Evolutionary conservation across 2,329 filamentous ascomycete genomes (phyloP), one percentile per base, ranked within the genome.

Genomic region (Dactylellina parvicollis): DNA sequence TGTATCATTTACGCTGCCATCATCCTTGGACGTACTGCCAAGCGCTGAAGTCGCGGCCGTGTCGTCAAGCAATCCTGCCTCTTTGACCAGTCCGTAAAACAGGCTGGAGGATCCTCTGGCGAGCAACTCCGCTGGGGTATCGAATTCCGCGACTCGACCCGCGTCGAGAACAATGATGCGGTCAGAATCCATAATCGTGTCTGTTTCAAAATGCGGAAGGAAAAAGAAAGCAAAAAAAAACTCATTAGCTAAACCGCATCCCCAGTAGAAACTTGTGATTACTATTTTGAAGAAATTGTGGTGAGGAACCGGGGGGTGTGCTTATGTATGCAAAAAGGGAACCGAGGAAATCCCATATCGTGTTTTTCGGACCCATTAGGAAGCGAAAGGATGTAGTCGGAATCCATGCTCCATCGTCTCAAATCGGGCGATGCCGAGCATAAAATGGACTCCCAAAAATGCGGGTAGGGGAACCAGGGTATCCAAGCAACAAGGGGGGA

Each of bases 151-250:
- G 42, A 99, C 93, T 78, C 88, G 87, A 44, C 95, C 95, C 81
- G 90, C 90, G 79, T 98, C 92, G 4, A 99, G 86, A 54, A 99
- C 95, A 34, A 99, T 89, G 75, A 99, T 95, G 55, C 93, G 88
- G 82, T 99, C 94, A 74, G 86, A 87, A 80, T 90, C 88, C 28
- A 99, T 86, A 78, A 99, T 98, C 9, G 95, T 99, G 83, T 98
- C 74, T 75, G 34, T 56, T 20, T 22, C n/a, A n/a, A n/a, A n/a
- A n/a, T n/a, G n/a, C n/a, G n/a, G n/a, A n/a, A n/a, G n/a, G n/a
- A n/a, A n/a, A n/a, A n/a, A n/a, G n/a, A n/a, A n/a, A n/a, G n/a
- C 22, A 50, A 28, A 49, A 60, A 52, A 10, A 32, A 26, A 28
- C 5, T 12, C 16, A 18, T 62, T n/a, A 14, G 24, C 14, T 44